Conservation (phyloP, 2,329 filamentous ascomycete species). For the Magnaporthales sp. region DNA sequence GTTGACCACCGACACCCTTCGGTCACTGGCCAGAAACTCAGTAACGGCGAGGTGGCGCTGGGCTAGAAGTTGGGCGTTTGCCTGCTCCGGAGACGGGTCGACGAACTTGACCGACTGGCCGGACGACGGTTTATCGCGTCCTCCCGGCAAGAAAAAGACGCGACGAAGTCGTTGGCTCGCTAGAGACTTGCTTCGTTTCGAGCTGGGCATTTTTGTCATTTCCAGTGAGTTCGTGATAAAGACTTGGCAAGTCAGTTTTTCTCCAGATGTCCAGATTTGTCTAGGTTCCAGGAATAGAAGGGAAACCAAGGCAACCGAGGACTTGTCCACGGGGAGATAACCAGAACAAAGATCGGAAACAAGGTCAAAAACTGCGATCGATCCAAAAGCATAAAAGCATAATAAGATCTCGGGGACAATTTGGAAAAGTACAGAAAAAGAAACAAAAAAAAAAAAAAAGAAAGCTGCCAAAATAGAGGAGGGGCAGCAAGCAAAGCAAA, state of each 20-base stretch:
- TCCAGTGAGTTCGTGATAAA: neutral
- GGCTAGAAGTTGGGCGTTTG: neutral
- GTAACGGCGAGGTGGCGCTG: constrained; percentile 1
- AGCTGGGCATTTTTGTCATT: neutral
- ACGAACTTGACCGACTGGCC: neutral
- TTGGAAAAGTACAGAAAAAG: neutral
- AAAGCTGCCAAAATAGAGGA: neutral
- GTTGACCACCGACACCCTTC: neutral
- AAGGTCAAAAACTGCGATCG: neutral
- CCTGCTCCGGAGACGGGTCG: neutral
- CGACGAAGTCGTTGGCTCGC: neutral
- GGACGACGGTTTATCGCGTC: neutral
- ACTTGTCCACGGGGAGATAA: neutral
- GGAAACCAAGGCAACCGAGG: neutral
- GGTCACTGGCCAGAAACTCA: constrained; percentile 1
- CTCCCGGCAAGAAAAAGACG: neutral
- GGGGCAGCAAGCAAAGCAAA: neutral
- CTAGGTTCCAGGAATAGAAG: neutral
- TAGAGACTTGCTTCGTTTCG: neutral
- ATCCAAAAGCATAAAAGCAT: neutral
- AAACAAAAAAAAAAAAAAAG: neutral
- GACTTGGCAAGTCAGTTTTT: neutral
- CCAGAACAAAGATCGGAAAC: neutral
- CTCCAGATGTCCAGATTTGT: neutral
- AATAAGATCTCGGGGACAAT: neutral